Conservation (phyloP, 768 basidiomycete genomes). For the Calocybe indica region DNA sequence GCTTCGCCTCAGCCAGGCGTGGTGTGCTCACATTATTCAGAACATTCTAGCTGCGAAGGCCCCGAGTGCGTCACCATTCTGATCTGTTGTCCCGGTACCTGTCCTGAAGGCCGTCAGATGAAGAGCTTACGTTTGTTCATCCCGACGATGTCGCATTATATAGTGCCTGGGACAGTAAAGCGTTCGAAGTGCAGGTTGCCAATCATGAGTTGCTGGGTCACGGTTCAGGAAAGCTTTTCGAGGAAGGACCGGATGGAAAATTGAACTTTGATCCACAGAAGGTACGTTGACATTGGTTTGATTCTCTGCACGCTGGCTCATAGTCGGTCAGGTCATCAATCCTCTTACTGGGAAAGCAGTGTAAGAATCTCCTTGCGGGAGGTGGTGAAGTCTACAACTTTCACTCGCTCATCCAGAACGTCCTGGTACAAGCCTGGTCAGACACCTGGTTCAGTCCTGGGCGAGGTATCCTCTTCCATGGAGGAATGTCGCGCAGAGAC, state of each 20-base stretch:
- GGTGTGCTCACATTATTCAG: slow-evolving; percentile 21
- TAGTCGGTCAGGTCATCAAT: slow-evolving; percentile 55
- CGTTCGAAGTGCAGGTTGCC: slow-evolving; percentile 87
- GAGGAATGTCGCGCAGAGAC: slow-evolving; percentile 93
- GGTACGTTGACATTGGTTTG: slow-evolving; percentile 19
- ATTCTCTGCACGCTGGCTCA: not conserved
- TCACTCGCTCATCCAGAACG: slow-evolving; percentile 31
- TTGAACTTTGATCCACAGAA: slow-evolving; percentile 79
- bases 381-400: not conserved
- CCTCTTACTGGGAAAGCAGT: slow-evolving; percentile 75
- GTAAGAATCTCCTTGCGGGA: no score
- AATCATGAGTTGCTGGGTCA: slow-evolving; percentile 88
- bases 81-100: not conserved
- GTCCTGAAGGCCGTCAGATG: slow-evolving; percentile 36
- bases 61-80: slow-evolving; percentile 53
- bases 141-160: slow-evolving; percentile 72
- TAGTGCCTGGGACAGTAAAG: slow-evolving; percentile 69
- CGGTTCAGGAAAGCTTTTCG: slow-evolving; percentile 79
- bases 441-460: slow-evolving; percentile 75
- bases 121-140: slow-evolving; percentile 78
- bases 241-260: slow-evolving; percentile 67
- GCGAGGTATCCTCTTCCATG: slow-evolving; percentile 85
- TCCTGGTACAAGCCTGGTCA: slow-evolving; percentile 90
- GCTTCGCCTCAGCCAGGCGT: not conserved
- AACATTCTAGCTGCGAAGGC: slow-evolving; percentile 88